Evolutionary conservation across 768 basidiomycete genomes (phyloP), one percentile per base, ranked within the genome.

Genomic region (Lanmaoa pseudosensibilis): DNA sequence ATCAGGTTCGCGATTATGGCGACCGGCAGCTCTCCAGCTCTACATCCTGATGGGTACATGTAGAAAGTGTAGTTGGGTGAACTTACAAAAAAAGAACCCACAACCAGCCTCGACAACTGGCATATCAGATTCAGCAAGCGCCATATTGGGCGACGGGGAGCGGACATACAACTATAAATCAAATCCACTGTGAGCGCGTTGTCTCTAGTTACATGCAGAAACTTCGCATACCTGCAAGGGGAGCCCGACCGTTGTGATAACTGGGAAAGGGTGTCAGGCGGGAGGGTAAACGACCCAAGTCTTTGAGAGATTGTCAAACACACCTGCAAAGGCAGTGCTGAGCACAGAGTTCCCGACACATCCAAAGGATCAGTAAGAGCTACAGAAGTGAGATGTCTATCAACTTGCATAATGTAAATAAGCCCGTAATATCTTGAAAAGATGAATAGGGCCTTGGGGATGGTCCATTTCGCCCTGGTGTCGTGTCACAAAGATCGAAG

Each of bases 401-500:
- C 8, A 5, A 37, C 48, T 23, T 13, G 15, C 48, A 25, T 27
- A 18, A 23, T n/a, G 16, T 23, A 25, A 27, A 37, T 12, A 2
- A 27, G 2, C 13, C 55, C 37, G 34, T 56, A 56, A 9, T 53
- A 56, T 46, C 55, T 52, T n/a, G 27, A 50, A n/a, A 56, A 10
- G 21, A 56, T 23, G 44, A 53, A 56, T 18, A 56, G 38, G 18
- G 33, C 37, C 15, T 52, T 56, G 16, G 50, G 33, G 5, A n/a
- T 18, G 11, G 50, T 13, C 50, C 50, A 56, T 23, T n/a, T 52
- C 18, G 44, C 30, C 7, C 55, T 56, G 15, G 10, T 21, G 23
- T n/a, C n/a, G n/a, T n/a, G n/a, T 13, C 9, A 34, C 33, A 41
- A 33, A 32, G 30, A 33, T 43, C 7, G 5, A 36, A 2, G 13